These are phyloP conservation scores for Amauroascus niger DNA, from an alignment of 2,329 filamentous ascomycete genomes.

Conservation along the genomic window DNA sequence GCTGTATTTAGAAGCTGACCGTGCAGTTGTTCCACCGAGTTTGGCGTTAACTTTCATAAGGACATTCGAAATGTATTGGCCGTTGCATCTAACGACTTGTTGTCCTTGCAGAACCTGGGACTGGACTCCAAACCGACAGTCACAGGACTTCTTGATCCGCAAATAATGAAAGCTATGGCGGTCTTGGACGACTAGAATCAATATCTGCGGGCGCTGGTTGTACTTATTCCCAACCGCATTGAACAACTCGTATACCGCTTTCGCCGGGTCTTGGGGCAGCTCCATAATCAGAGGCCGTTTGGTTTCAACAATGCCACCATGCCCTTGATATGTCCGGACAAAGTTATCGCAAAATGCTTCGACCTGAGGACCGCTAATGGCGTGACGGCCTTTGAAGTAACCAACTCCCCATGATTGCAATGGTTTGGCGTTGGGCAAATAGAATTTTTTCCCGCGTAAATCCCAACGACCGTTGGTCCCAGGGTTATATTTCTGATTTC, in stretches of 20 bases:
- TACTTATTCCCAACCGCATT: constrained; percentile 46
- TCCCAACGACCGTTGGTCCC: constrained; percentile 72
- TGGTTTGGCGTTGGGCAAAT: constrained; percentile 50
- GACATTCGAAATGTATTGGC: constrained; percentile 88
- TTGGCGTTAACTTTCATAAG: constrained; percentile 97
- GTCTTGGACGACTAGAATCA: constrained; percentile 67
- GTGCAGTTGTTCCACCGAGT: constrained; percentile 68
- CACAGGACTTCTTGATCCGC: constrained; percentile 78
- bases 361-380: constrained; percentile 36
- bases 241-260: constrained; percentile 49
- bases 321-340: constrained; percentile 48
- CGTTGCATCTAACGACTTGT: constrained; percentile 59
- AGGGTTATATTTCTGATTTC: constrained; percentile 48
- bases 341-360: constrained; percentile 53
- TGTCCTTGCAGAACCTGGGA: constrained; percentile 69
- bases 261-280: constrained; percentile 39
- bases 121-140: constrained; percentile 73
- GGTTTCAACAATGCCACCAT: constrained; percentile 50
- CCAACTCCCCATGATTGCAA: constrained; percentile 69
- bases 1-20: constrained; percentile 38
- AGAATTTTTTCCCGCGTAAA: constrained; percentile 70
- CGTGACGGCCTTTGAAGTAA: constrained; percentile 49
- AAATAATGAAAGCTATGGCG: constrained; percentile 66
- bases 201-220: constrained; percentile 56
- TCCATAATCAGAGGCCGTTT: constrained; percentile 39